Evolutionary conservation across 1,284 basidiomycete genomes (phyloP), one percentile per base, ranked within the genome.

Genomic region (Rhodotorula sp.): DNA sequence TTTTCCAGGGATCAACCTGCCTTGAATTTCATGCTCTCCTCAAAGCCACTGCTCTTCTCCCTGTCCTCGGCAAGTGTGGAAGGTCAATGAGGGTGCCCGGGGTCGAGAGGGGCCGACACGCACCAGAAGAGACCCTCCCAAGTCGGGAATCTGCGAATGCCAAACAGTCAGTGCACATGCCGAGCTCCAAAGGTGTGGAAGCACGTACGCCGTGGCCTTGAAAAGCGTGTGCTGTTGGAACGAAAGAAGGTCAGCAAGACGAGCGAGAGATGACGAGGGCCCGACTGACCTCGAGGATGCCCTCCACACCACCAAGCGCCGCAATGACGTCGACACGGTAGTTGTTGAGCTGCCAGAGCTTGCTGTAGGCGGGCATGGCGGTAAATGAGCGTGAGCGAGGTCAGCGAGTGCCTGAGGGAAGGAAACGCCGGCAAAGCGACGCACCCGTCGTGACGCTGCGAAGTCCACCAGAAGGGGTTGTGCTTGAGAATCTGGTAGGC

Each of bases 311-410:
- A 75, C 97, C 97, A 21, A 99, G 85, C 13, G 97, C 97, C n/a
- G 96, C 93, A 77, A 99, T 99, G 55, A 98, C 93, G 81, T 99
- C 97, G 60, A 99, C 94, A 77, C 96, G 92, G 83, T 98, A 99
- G 82, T 95, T 94, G 84, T 98, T 98, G 70, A 99, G 85, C 78
- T 97, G 92, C 93, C 96, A 67, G 45, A 67, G 66, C 66, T 67
- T 46, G 44, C n/a, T 27, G 57, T 44, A 13, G n/a, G 7, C 42
- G 55, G 14, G 14, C 27, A 34, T 34, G 21, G 14, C 21, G 16
- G 41, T 10, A 94, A 80, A 97, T 95, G 80, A 90, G 91, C 61
- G 64, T n/a, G 45, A 52, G 63, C 46, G 57, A 64, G 65, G 53
- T 62, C 41, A 10, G 23, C 27, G 41, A 64, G 8, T 8, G n/a